These are phyloP conservation scores for Scutellaria barbata DNA, from an alignment of 257 asterid species.

Conservation along the genomic window DNA sequence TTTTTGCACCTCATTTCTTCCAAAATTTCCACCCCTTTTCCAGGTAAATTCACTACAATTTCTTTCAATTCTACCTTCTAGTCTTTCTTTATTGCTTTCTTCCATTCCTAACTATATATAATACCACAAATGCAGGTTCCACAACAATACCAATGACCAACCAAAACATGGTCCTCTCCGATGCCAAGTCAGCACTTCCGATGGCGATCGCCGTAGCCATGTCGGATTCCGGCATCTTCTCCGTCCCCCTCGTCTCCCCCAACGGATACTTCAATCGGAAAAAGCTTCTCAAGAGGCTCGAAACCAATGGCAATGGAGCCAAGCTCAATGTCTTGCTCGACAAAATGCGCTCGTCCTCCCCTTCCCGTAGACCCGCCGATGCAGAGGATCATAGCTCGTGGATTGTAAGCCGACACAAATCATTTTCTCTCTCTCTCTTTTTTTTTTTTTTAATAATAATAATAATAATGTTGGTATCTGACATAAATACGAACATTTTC, in stretches of 20 bases:
- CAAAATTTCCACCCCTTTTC: slow-evolving; percentile 41
- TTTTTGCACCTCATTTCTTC: slow-evolving; percentile 25
- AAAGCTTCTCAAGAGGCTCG: slow-evolving; percentile 47
- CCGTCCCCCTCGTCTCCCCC: slow-evolving; percentile 34
- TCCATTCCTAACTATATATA: neutral
- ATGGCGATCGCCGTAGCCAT: slow-evolving; percentile 44
- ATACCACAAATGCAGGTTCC: neutral
- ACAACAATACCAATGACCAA: slow-evolving; percentile 45
- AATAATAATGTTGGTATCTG: neutral
- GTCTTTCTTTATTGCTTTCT: neutral
- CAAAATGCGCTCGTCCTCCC: slow-evolving; percentile 82
- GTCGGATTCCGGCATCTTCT: slow-evolving; percentile 39
- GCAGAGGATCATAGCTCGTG: slow-evolving; percentile 56
- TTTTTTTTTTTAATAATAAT: neutral
- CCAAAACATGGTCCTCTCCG: slow-evolving; percentile 55
- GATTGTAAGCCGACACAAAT: slow-evolving; percentile 64
- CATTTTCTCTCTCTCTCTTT: too few relatives aligned
- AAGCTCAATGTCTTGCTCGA: slow-evolving; percentile 60
- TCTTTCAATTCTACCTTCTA: neutral
- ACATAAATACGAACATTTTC: slow-evolving; percentile 2
- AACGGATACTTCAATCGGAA: slow-evolving; percentile 43
- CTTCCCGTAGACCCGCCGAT: slow-evolving; percentile 54
- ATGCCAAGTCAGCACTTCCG: slow-evolving; percentile 30
- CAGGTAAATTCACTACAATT: slow-evolving; percentile 34
- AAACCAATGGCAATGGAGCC: slow-evolving; percentile 44